A percentile compares a stretch with the other conserved stretches of the same genome.
These are phyloP conservation scores for Trichoderma guizhouense DNA, from an alignment of 2,329 filamentous ascomycete species.

Conservation along the genomic window DNA sequence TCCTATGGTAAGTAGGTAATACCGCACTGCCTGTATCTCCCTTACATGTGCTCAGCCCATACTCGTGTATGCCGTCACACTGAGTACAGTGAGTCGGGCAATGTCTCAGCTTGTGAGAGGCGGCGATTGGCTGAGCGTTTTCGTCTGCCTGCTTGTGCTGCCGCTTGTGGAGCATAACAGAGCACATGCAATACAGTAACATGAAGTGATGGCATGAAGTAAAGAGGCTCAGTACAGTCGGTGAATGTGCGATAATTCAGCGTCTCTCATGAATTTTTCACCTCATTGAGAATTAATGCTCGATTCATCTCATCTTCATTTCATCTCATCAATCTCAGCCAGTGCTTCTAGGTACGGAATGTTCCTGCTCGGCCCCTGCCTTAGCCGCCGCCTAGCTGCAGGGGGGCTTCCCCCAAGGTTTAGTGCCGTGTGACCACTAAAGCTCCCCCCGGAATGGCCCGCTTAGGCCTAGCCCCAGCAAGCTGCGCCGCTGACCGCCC, in stretches of 20 bases:
- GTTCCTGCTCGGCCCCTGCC: conserved; percentile 7
- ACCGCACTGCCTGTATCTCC: not conserved
- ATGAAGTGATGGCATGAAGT: not conserved
- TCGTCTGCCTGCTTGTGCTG: not conserved
- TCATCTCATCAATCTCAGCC: not conserved
- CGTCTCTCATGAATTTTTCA: not conserved
- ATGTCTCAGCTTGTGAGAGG: not conserved
- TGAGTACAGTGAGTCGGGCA: not conserved
- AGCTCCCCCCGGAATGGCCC: not conserved
- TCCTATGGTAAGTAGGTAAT: too few relatives aligned
- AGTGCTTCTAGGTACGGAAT: not conserved
- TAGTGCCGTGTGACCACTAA: conserved; percentile 10
- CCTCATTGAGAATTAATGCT: not conserved
- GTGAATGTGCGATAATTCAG: not conserved
- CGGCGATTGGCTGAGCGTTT: not conserved
- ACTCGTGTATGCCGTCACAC: not conserved
- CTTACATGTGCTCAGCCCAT: not conserved
- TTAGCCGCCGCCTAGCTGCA: conserved; percentile 10
- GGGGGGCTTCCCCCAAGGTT: not conserved
- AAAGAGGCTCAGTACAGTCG: not conserved
- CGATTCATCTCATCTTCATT: not conserved
- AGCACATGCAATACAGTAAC: not conserved
- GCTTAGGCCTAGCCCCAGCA: not conserved
- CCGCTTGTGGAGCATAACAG: not conserved
- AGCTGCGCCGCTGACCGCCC: conserved; percentile 1